Evolutionary conservation across 2,329 filamentous ascomycete species (phyloP).

Genomic region (Periconia digitata): DNA sequence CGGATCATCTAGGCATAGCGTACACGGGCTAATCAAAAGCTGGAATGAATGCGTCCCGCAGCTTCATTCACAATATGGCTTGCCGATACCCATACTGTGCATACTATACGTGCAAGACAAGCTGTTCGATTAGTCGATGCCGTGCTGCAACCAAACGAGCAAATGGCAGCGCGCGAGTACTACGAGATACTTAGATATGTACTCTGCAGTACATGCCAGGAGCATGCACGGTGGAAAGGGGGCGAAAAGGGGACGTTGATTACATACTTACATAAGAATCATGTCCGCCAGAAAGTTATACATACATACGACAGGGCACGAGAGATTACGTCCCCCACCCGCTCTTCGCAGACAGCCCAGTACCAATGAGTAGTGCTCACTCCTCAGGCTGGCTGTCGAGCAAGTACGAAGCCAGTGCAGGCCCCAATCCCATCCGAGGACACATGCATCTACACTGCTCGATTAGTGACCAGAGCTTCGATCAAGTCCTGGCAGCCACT

Average conservation of each 20-base stretch:
- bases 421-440: constrained; percentile 20
- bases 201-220: too few species aligned
- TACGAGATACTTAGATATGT: neutral
- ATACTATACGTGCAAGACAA: too few species aligned
- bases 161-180: constrained; percentile 7
- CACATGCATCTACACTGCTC: constrained; percentile 30
- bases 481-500: constrained; percentile 27
- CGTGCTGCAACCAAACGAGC: constrained; percentile 4
- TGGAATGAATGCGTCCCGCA: constrained; percentile 19
- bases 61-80: constrained; percentile 26
- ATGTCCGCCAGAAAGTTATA: too few species aligned
- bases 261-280: too few species aligned
- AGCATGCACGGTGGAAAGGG: too few species aligned
- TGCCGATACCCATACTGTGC: constrained; percentile 1
- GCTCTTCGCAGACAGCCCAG: constrained; percentile 19
- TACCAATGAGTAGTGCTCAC: constrained; percentile 34
- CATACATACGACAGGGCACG: constrained; percentile 9
- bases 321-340: constrained; percentile 24
- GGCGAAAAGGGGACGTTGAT: too few species aligned
- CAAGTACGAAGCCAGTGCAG: constrained; percentile 30
- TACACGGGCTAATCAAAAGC: constrained; percentile 22
- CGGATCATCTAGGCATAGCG: constrained; percentile 25
- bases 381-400: constrained; percentile 34
- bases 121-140: too few species aligned
- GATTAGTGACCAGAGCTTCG: constrained; percentile 30